phyloP scores from a whole-genome alignment of 192 early-diverging fungal genomes.

The Diversispora epigaea region DNA sequence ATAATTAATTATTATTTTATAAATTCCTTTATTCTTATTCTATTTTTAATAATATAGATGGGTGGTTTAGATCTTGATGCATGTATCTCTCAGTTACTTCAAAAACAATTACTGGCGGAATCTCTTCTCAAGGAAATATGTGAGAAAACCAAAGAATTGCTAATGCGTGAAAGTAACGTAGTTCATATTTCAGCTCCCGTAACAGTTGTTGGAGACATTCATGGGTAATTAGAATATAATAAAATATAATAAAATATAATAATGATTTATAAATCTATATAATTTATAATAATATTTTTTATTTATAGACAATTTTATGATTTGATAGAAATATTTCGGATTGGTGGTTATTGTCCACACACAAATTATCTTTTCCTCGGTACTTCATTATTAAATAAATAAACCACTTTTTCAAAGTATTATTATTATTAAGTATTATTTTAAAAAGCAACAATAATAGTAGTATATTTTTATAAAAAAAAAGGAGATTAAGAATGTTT shows the following conservation, averaged over 20 bases:
- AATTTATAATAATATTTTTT: neutral
- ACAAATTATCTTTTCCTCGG: conserved; percentile 88
- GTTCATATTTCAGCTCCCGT: conserved; percentile 80
- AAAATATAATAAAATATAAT: neutral
- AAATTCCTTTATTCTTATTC: too few relatives aligned
- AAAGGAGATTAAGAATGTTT: conserved; percentile 4
- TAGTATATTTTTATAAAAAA: too few relatives aligned
- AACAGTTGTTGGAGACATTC: conserved; percentile 56
- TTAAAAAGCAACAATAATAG: too few relatives aligned
- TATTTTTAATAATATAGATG: too few relatives aligned
- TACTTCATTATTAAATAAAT: conserved; percentile 32
- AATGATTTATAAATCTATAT: neutral
- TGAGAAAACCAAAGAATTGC: conserved; percentile 72
- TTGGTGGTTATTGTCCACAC: conserved; percentile 75
- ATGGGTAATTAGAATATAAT: neutral
- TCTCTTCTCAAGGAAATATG: conserved; percentile 78
- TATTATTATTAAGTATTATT: too few relatives aligned
- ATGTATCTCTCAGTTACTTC: conserved; percentile 75
- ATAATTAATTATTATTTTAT: too few relatives aligned
- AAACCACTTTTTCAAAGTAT: too few relatives aligned
- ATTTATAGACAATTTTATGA: conserved; percentile 77
- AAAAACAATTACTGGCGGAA: conserved; percentile 73
- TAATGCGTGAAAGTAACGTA: conserved; percentile 85
- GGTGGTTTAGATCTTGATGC: conserved; percentile 71
- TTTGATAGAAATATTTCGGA: conserved; percentile 82